Conservation (phyloP, 768 basidiomycete genomes). For the Pluteus cervinus region DNA sequence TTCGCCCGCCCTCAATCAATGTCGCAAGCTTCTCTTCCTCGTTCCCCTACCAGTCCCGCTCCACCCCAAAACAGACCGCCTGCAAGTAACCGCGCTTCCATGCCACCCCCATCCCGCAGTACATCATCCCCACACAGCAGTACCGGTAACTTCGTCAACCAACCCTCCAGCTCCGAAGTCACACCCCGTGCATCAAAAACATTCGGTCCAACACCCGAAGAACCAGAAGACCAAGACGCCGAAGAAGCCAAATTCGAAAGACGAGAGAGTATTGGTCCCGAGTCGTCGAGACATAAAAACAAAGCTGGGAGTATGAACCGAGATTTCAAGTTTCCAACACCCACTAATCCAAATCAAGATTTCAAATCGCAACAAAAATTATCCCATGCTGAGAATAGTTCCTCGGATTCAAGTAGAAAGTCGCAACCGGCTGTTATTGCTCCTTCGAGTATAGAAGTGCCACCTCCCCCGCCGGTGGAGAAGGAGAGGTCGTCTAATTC, state of each 20-base stretch:
- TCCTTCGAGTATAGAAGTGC: constrained; percentile 67
- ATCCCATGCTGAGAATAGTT: too few species aligned
- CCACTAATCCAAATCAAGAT: constrained; percentile 11
- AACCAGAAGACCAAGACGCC: constrained; percentile 48
- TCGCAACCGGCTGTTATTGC: constrained; percentile 43
- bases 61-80: constrained; percentile 23
- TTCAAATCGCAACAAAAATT: too few species aligned
- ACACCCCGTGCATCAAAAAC: too few species aligned
- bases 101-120: constrained; percentile 53
- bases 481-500: constrained; percentile 48
- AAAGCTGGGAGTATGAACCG: constrained; percentile 73
- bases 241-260: constrained; percentile 17
- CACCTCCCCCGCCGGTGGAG: constrained; percentile 73
- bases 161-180: constrained; percentile 24
- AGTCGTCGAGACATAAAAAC: constrained; percentile 36
- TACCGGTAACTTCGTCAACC: constrained; percentile 34
- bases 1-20: constrained; percentile 64
- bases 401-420: too few species aligned
- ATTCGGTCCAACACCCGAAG: constrained; percentile 27
- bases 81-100: constrained; percentile 54
- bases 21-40: constrained; percentile 58
- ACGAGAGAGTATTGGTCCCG: constrained; percentile 3
- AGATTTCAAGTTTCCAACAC: constrained; percentile 65
- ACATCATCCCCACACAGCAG: constrained; percentile 34
- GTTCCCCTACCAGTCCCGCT: constrained; percentile 32